Conservation (phyloP, 768 basidiomycete species). For the Gloeophyllum trabeum region DNA sequence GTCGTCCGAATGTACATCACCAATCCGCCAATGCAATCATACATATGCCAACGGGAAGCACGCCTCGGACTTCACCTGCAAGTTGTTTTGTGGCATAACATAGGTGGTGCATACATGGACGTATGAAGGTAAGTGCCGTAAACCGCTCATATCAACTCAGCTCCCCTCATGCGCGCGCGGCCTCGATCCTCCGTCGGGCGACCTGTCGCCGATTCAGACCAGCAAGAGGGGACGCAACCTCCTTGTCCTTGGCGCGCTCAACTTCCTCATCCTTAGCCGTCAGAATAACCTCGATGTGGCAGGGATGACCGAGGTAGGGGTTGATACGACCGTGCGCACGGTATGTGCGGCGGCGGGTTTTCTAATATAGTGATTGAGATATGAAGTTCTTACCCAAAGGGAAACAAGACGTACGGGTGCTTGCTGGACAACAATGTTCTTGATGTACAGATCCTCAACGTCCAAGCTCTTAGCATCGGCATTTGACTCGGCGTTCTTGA, state of each 20-base stretch:
- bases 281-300: slow-evolving; percentile 93
- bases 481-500: slow-evolving; percentile 99
- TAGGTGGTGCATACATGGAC: too few species aligned
- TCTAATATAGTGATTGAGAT: slow-evolving; percentile 29
- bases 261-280: slow-evolving; percentile 71
- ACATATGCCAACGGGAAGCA: too few species aligned
- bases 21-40: too few species aligned
- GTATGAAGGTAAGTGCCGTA: too few species aligned
- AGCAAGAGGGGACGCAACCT: slow-evolving; percentile 34
- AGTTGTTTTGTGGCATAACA: too few species aligned
- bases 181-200: slow-evolving; percentile 82
- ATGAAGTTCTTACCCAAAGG: not conserved
- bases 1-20: too few species aligned
- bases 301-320: slow-evolving; percentile 97
- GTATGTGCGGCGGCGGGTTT: slow-evolving; percentile 99
- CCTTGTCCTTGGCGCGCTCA: slow-evolving; percentile 86
- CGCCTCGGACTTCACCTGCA: too few species aligned
- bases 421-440: slow-evolving; percentile 97
- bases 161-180: slow-evolving; percentile 36
- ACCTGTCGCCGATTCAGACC: slow-evolving; percentile 81
- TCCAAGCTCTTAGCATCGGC: slow-evolving; percentile 96
- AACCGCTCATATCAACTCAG: not conserved
- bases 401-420: slow-evolving; percentile 67
- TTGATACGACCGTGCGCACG: slow-evolving; percentile 97
- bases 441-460: slow-evolving; percentile 86